These are phyloP conservation scores for Parathielavia appendiculata DNA, from an alignment of 495 filamentous ascomycete genomes.

Conservation along the genomic window DNA sequence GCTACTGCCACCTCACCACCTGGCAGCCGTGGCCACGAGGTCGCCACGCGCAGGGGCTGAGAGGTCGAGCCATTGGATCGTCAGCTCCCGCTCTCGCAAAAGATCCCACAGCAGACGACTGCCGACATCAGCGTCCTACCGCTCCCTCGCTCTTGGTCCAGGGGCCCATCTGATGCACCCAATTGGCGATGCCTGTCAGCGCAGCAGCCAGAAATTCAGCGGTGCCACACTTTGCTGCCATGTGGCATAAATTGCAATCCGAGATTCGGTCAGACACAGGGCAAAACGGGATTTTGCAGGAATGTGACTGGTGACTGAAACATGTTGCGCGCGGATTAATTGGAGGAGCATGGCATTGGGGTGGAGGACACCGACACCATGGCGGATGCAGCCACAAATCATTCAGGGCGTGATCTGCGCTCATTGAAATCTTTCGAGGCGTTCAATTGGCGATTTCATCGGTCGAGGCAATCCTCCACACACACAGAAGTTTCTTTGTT, in stretches of 20 bases:
- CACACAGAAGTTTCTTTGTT: neutral
- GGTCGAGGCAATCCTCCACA: conserved; percentile 3
- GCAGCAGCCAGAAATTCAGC: neutral
- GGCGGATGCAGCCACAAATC: conserved; percentile 3
- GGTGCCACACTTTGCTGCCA: conserved; percentile 10
- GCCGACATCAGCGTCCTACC: conserved; percentile 12
- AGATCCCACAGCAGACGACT: conserved; percentile 10
- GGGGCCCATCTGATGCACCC: neutral
- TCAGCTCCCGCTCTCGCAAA: neutral
- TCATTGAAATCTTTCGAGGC: conserved; percentile 1
- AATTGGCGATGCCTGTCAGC: neutral
- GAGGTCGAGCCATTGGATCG: neutral
- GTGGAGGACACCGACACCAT: neutral
- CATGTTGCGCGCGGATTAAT: neutral
- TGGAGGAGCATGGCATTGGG: neutral
- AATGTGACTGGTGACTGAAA: neutral
- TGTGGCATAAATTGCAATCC: conserved; percentile 12
- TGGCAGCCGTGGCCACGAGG: conserved; percentile 14
- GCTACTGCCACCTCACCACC: neutral
- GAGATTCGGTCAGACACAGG: conserved; percentile 6
- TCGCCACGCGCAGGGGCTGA: conserved; percentile 6
- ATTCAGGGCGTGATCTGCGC: conserved; percentile 12
- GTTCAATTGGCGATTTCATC: neutral
- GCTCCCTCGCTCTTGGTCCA: conserved; percentile 9
- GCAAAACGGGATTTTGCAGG: conserved; percentile 1